Evolutionary conservation across 192 early-diverging fungal genomes (phyloP).

Genomic region (Dissophora globulifera): DNA sequence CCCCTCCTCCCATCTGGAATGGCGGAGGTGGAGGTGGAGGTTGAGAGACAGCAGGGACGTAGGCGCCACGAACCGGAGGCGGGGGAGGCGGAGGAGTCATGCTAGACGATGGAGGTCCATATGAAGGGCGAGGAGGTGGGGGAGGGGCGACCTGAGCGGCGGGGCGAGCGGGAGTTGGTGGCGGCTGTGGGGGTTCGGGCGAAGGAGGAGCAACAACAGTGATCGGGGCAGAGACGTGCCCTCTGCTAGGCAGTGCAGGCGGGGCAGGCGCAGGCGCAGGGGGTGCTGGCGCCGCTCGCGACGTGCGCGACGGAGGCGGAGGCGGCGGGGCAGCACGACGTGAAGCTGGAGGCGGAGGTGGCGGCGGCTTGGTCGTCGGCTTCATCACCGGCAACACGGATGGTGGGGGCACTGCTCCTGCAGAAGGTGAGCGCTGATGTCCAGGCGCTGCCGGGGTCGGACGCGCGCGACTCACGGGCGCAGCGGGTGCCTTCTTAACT

Average conservation of each 20-base stretch:
- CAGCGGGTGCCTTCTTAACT: slow-evolving; percentile 18
- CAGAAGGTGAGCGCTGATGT: slow-evolving; percentile 35
- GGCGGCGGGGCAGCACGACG: slow-evolving; percentile 53
- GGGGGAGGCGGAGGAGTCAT: slow-evolving; percentile 6
- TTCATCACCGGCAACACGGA: slow-evolving; percentile 43
- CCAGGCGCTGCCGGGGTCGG: slow-evolving; percentile 28
- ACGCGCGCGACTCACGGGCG: slow-evolving; percentile 35
- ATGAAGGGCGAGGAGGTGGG: slow-evolving; percentile 3
- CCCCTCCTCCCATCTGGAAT: slow-evolving; percentile 11
- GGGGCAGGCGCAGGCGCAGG: slow-evolving; percentile 17
- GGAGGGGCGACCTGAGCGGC: slow-evolving; percentile 35
- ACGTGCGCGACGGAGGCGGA: slow-evolving; percentile 45
- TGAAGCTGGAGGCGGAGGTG: slow-evolving; percentile 51
- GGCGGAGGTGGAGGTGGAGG: slow-evolving; percentile 43
- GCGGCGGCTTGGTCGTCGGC: slow-evolving; percentile 41
- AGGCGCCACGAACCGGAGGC: slow-evolving; percentile 25
- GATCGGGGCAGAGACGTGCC: slow-evolving; percentile 13
- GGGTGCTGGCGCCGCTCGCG: slow-evolving; percentile 33
- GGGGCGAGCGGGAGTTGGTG: slow-evolving; percentile 31
- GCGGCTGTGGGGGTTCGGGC: slow-evolving; percentile 31
- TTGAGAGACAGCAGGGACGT: slow-evolving; percentile 19
- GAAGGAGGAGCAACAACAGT: slow-evolving; percentile 41
- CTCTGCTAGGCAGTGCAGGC: slow-evolving; percentile 49
- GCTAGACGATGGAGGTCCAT: not conserved
- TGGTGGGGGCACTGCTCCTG: slow-evolving; percentile 28